Conservation (phyloP, 768 basidiomycete genomes). For the Xerocomus potaroensis region DNA sequence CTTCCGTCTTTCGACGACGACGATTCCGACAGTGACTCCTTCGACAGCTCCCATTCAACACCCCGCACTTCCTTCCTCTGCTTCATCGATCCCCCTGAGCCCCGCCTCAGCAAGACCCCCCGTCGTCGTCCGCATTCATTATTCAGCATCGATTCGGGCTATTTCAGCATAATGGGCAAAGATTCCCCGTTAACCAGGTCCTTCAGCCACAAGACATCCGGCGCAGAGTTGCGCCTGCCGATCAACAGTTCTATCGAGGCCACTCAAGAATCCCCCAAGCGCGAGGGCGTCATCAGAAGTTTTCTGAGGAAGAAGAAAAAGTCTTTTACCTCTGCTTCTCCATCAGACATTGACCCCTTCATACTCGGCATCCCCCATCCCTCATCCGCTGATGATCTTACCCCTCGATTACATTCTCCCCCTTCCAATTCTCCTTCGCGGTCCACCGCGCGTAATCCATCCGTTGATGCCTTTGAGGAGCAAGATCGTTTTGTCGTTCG, state of each 20-base stretch:
- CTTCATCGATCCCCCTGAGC: conserved; percentile 1
- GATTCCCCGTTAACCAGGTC: conserved; percentile 10
- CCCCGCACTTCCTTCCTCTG: conserved; percentile 20
- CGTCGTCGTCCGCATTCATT: conserved; percentile 18
- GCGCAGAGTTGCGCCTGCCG: conserved; percentile 10
- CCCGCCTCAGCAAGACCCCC: conserved; percentile 1
- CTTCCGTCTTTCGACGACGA: conserved; percentile 13
- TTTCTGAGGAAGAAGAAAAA: conserved; percentile 24
- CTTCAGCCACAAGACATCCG: conserved; percentile 10
- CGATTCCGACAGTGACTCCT: conserved; percentile 18
- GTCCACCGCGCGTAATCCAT: conserved; percentile 6
- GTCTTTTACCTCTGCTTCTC: conserved; percentile 7
- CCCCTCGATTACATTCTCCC: background rate
- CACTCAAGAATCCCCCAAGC: conserved; percentile 16
- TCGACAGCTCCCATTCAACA: conserved; percentile 11
- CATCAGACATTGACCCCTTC: conserved; percentile 10
- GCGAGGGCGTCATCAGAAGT: conserved; percentile 16
- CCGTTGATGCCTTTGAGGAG: conserved; percentile 20
- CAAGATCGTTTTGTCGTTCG: conserved; percentile 22
- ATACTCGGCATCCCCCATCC: background rate
- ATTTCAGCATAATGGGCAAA: conserved; percentile 25
- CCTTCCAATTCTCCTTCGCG: background rate
- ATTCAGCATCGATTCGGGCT: conserved; percentile 28
- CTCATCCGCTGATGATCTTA: background rate
- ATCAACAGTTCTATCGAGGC: conserved; percentile 2